Evolutionary conservation across 805 yeast species (phyloP), one percentile per base, ranked within the genome.

Genomic region (Tetrapisispora taiwanensis): DNA sequence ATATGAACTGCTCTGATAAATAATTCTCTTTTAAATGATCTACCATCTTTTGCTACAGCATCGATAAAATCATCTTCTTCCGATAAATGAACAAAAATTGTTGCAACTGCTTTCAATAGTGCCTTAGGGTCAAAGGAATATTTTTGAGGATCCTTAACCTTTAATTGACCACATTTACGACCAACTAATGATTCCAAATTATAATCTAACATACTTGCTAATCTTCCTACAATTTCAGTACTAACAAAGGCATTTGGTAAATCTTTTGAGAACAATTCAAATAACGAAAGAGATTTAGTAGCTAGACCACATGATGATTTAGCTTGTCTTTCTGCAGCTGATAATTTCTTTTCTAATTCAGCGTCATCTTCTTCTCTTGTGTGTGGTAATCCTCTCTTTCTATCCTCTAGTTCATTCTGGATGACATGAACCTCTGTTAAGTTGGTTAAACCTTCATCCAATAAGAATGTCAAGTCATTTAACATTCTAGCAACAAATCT

Each of bases 191-290:
- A 87, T 41, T 79, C 84, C 48, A 92, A 69, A 60, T 92, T 92
- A 65, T 89, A 90, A 66, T 92, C 84, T 60, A 92, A 70, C 99
- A 92, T 92, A 38, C 95, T 88, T 0, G 98, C 95, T 49, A 92
- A 70, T 63, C 98, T 75, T 55, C 88, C 95, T 35, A 90, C 95
- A 55, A 92, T 80, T 64, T 92, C 98, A 1, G 85, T 78, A 36
- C 86, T 82, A 4, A 79, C 78, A 65, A 92, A 92, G 0, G 95
- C 90, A 42, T 69, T 71, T 8, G 97, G 96, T 9, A 86, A 85
- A 49, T 90, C 90, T 46, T 76, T 71, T 0, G 97, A 87, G 59
- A 89, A 92, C 39, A 88, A 66, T 51, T 78, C 80, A 56, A 92
- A 82, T 50, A 92, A 68, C 36, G 74, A 75, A 65, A 89, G 79